Evolutionary conservation across 495 filamentous ascomycete genomes (phyloP), one percentile per base, ranked within the genome.

Genomic region (Neurospora sp.): DNA sequence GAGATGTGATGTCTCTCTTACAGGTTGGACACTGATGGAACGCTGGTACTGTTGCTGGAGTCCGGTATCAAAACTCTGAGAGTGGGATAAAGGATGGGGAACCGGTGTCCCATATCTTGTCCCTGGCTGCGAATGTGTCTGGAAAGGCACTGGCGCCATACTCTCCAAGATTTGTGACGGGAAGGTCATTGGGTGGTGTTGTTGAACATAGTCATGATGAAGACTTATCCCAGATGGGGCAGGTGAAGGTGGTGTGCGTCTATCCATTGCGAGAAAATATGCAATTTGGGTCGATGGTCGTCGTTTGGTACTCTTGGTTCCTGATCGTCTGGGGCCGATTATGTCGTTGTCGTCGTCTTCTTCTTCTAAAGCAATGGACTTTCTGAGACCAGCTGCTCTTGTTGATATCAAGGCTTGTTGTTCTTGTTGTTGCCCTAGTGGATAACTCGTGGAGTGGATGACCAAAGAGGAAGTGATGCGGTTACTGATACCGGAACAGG

Each of bases 131-230:
- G 82, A 85, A 59, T 78, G 81, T 68, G 76, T 76, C 20, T 82
- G 81, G 61, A 74, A 77, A 14, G 75, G 59, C 20, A 78, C 78
- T 31, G 76, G 5, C 27, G 53, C 53, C 53, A 65, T 35, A 2
- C 6, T 65, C 14, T 65, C 53, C 53, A 65, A 37, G 9, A 65
- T 22, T 82, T 75, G 27, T 72, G 78, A 72, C 79, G 79, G 14
- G 79, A 74, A 16, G 80, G 74, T 40, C 76, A 72, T 35, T 77
- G 71, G n/a, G 84, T 75, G 75, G 85, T 89, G 73, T 88, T 85
- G 74, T 85, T 87, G 83, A 53, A 85, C 78, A 70, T 83, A 82
- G 76, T 83, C 81, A 20, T 82, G 78, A n/a, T 87, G 79, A 65
- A 83, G 76, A 27, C 85, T 85, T 44, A 79, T 70, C 70, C 78